Percentiles rank a stretch among this genome's conserved stretches.
Evolutionary conservation across 225 moss, liverwort and hornwort species (phyloP).

Genomic region (Thuidium tamariscinum): DNA sequence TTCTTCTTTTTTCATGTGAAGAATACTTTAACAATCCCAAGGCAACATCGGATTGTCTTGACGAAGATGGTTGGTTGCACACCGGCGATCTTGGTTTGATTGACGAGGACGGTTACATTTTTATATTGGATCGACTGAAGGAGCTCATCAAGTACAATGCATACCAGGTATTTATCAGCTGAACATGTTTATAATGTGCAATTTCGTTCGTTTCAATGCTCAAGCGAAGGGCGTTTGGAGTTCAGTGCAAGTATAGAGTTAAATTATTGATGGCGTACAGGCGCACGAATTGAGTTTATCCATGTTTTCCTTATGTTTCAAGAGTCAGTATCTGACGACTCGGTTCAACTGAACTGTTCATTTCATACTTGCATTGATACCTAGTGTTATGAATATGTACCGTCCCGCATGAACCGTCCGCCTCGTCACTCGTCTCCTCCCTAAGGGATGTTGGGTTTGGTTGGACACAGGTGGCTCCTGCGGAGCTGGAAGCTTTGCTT

Average conservation of each 20-base stretch:
- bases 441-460: neutral
- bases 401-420: neutral
- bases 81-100: conserved; percentile 33
- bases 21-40: conserved; percentile 39
- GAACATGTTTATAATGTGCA: neutral
- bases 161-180: conserved; percentile 21
- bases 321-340: neutral
- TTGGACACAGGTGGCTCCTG: conserved; percentile 33
- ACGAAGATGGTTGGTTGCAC: conserved; percentile 33
- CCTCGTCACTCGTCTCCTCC: neutral
- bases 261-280: neutral
- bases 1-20: neutral
- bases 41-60: conserved; percentile 27
- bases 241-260: neutral
- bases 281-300: neutral
- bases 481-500: conserved; percentile 41
- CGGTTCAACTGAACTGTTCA: neutral
- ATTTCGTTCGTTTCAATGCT: neutral
- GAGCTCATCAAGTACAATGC: conserved; percentile 53
- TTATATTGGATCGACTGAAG: conserved; percentile 37
- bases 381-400: neutral
- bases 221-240: neutral
- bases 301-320: neutral
- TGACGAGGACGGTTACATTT: conserved; percentile 28
- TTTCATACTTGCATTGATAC: neutral